A percentile compares a stretch with the other conserved stretches of the same genome.
phyloP scores from a whole-genome alignment of 495 filamentous ascomycete species.

The Trichoderma orchidacearum region DNA sequence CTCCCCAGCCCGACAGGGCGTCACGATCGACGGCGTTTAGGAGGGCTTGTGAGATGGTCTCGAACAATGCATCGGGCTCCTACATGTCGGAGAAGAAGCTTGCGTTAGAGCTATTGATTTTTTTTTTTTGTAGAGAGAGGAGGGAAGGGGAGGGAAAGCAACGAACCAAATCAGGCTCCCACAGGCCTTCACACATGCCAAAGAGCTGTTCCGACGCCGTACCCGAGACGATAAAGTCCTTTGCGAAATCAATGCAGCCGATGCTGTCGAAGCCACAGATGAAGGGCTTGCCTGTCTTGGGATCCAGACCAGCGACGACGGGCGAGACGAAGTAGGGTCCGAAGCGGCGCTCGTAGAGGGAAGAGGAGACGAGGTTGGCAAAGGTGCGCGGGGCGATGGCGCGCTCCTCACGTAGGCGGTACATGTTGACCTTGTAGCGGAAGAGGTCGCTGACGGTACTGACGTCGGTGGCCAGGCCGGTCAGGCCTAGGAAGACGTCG shows the following conservation, averaged over 20 bases:
- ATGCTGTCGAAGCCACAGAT: slow-evolving; percentile 99
- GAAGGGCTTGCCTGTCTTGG: slow-evolving; percentile 83
- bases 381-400: slow-evolving; percentile 87
- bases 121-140: neutral
- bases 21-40: slow-evolving; percentile 93
- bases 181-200: slow-evolving; percentile 95
- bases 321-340: slow-evolving; percentile 92
- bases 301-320: slow-evolving; percentile 87
- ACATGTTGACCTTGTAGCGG: slow-evolving; percentile 99
- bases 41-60: slow-evolving; percentile 95
- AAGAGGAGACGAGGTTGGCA: slow-evolving; percentile 84
- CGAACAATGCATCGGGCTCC: slow-evolving; percentile 89
- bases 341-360: slow-evolving; percentile 88
- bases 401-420: slow-evolving; percentile 94
- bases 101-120: neutral
- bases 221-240: slow-evolving; percentile 96
- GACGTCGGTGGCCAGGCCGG: slow-evolving; percentile 91
- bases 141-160: neutral
- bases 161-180: slow-evolving; percentile 90
- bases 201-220: slow-evolving; percentile 95
- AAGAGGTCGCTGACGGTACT: slow-evolving; percentile 91
- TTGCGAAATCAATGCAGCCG: slow-evolving; percentile 97
- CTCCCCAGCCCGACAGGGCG: slow-evolving; percentile 93
- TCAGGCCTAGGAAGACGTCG: slow-evolving; percentile 91
- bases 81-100: slow-evolving; percentile 24